Conservation (phyloP, 257 asterid genomes). For the Petunia secreta region DNA sequence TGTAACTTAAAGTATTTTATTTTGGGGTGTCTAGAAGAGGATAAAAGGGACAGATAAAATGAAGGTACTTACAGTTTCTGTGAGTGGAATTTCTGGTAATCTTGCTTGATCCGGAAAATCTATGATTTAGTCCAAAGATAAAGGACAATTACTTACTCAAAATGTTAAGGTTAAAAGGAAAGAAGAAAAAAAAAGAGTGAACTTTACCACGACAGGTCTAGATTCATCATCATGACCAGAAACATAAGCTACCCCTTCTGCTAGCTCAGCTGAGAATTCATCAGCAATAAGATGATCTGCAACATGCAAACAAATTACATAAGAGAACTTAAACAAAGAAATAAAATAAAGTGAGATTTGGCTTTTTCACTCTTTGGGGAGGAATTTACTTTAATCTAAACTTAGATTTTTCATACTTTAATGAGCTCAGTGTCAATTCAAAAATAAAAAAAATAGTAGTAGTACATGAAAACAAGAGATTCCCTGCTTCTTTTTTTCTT, state of each 20-base stretch:
- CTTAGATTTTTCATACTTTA: slow-evolving; percentile 29
- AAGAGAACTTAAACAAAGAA: slow-evolving; percentile 6
- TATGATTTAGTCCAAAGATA: slow-evolving; percentile 28
- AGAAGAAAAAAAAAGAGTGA: not conserved
- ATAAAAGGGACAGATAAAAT: not conserved
- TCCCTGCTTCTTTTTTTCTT: slow-evolving; percentile 32
- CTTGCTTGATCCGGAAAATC: slow-evolving; percentile 95
- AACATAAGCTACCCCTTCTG: slow-evolving; percentile 92
- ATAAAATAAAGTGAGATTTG: slow-evolving; percentile 29
- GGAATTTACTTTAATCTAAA: slow-evolving; percentile 24
- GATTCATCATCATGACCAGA: slow-evolving; percentile 91
- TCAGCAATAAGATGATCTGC: slow-evolving; percentile 86
- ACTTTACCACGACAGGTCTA: slow-evolving; percentile 81
- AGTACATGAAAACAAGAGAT: slow-evolving; percentile 37
- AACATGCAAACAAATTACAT: slow-evolving; percentile 29
- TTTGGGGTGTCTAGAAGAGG: no score
- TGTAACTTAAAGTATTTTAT: no score
- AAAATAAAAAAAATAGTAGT: slow-evolving; percentile 14
- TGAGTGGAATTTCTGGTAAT: slow-evolving; percentile 81
- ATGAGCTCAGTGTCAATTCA: slow-evolving; percentile 21
- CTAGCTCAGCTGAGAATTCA: slow-evolving; percentile 93
- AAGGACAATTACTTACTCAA: not conserved
- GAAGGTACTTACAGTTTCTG: slow-evolving; percentile 67
- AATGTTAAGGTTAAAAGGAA: not conserved
- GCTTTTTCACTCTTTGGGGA: slow-evolving; percentile 7